Conservation (phyloP, 768 basidiomycete genomes). For the Panus rudis region DNA sequence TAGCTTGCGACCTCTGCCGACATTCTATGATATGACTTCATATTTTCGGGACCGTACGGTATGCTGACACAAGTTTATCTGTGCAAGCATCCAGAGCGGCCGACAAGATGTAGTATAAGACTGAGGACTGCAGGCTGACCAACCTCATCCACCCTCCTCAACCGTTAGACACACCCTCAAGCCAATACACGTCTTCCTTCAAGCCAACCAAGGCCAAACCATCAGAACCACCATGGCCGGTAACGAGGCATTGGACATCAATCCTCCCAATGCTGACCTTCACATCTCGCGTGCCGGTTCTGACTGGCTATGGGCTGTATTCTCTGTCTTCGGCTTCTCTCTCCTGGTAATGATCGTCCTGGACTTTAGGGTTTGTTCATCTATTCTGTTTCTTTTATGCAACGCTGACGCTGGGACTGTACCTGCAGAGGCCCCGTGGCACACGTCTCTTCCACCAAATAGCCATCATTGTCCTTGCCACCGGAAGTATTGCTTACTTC, state of each 20-base stretch:
- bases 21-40: too few species aligned
- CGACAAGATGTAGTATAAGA: too few species aligned
- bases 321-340: constrained; percentile 39
- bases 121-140: too few species aligned
- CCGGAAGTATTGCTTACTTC: constrained; percentile 41
- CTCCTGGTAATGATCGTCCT: constrained; percentile 32
- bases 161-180: too few species aligned
- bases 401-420: neutral
- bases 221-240: too few species aligned
- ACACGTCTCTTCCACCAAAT: constrained; percentile 45
- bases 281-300: constrained; percentile 41
- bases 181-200: too few species aligned
- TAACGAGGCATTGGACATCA: constrained; percentile 27
- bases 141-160: too few species aligned
- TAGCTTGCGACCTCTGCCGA: too few species aligned
- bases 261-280: constrained; percentile 29
- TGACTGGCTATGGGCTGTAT: constrained; percentile 50
- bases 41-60: too few species aligned
- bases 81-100: too few species aligned
- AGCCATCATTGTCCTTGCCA: constrained; percentile 38
- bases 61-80: too few species aligned
- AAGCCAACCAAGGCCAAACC: neutral
- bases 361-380: constrained; percentile 26
- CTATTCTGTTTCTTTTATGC: neutral
- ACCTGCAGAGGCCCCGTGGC: constrained; percentile 28